phyloP scores from a whole-genome alignment of 345 rosid species.

The Salix udensis region DNA sequence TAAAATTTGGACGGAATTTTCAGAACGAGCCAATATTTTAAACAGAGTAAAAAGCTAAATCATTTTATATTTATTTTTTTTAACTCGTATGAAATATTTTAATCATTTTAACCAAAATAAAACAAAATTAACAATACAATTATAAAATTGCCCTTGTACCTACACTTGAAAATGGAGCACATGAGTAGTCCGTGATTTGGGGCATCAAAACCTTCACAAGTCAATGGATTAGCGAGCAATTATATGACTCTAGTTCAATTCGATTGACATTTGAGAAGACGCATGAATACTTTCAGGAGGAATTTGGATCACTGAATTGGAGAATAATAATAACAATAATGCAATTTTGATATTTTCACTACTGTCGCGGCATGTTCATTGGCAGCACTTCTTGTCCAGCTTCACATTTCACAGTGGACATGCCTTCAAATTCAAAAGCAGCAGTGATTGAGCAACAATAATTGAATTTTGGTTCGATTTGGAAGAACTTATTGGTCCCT shows the following conservation, averaged over 20 bases:
- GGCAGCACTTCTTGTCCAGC: too few relatives aligned
- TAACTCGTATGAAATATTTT: too few relatives aligned
- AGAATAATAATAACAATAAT: neutral
- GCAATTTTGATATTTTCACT: neutral
- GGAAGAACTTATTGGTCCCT: neutral
- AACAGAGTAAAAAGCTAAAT: too few relatives aligned
- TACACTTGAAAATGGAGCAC: neutral
- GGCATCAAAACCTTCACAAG: neutral
- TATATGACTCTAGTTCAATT: neutral
- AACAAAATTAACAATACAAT: too few relatives aligned
- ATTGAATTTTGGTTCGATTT: neutral
- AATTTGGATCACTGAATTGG: conserved; percentile 2
- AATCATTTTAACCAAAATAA: too few relatives aligned
- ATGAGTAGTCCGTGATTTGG: neutral
- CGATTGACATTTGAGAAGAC: conserved; percentile 5
- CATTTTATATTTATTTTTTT: too few relatives aligned
- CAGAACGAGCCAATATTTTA: too few relatives aligned
- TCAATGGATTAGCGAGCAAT: neutral
- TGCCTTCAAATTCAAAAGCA: neutral
- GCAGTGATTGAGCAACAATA: neutral
- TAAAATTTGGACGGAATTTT: too few relatives aligned
- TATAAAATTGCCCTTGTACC: neutral
- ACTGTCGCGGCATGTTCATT: neutral
- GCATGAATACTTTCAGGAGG: neutral
- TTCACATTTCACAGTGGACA: neutral